Evolutionary conservation across 371 early-diverging fungal genomes (phyloP).

Genomic region (Funneliformis caledonium): DNA sequence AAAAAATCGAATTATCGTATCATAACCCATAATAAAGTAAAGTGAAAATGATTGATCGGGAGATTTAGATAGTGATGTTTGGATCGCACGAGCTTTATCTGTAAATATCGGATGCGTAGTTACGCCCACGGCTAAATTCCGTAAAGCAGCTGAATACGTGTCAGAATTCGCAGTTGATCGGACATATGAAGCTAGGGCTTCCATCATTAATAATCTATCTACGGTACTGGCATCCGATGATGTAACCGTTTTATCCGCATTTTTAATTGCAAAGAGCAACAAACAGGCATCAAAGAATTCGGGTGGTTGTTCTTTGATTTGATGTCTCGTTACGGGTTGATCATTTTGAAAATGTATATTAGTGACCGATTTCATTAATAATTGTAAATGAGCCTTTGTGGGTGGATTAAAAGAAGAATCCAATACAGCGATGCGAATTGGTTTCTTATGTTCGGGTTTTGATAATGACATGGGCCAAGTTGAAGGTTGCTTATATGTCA

Average conservation of each 20-base stretch:
- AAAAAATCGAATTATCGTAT: slow-evolving; percentile 19
- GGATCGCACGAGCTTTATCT: slow-evolving; percentile 8
- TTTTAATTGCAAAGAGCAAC: slow-evolving; percentile 18
- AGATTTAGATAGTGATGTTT: background rate
- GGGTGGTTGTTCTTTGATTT: background rate
- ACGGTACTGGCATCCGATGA: background rate
- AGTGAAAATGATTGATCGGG: background rate
- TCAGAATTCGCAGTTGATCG: too few relatives aligned
- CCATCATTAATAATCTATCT: slow-evolving; percentile 35
- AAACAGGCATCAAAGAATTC: slow-evolving; percentile 24
- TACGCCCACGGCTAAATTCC: slow-evolving; percentile 16
- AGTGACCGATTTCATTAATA: slow-evolving; percentile 1
- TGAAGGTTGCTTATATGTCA: background rate
- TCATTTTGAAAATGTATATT: background rate
- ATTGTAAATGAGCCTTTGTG: slow-evolving; percentile 18
- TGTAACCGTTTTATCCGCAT: slow-evolving; percentile 14
- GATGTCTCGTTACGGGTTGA: background rate
- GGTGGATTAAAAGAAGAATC: slow-evolving; percentile 36
- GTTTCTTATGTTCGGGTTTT: background rate
- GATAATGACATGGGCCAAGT: background rate
- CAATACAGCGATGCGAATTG: background rate
- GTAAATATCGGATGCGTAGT: slow-evolving; percentile 6
- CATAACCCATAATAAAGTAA: slow-evolving; percentile 20
- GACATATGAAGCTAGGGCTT: background rate
- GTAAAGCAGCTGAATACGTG: background rate